Percentiles rank a stretch among this genome's conserved stretches.
Evolutionary conservation across 352 stramenopile species (phyloP).

Genomic region (Phytophthora litchii): DNA sequence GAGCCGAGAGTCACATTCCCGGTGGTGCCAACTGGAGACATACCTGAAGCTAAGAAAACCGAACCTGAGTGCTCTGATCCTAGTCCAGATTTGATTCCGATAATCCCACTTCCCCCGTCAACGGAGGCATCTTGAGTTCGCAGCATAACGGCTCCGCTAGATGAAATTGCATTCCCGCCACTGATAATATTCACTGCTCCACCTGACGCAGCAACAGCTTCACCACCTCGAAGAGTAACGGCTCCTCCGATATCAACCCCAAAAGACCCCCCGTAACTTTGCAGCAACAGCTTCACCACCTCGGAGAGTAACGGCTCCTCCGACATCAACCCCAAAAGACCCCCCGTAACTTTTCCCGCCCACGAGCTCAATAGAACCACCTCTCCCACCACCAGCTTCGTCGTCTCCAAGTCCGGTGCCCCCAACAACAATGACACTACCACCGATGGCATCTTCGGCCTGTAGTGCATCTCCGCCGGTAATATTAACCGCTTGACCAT

Average conservation of each 20-base stretch:
- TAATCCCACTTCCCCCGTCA: conserved; percentile 43
- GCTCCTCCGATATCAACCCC: conserved; percentile 46
- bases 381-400: conserved; percentile 43
- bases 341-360: conserved; percentile 55
- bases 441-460: conserved; percentile 41
- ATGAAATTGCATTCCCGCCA: conserved; percentile 47
- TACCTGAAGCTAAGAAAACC: conserved; percentile 29
- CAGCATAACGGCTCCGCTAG: conserved; percentile 52
- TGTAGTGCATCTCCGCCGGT: conserved; percentile 47
- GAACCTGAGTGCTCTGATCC: conserved; percentile 32
- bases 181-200: conserved; percentile 52
- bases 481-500: conserved; percentile 46
- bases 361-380: conserved; percentile 45
- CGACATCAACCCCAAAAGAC: conserved; percentile 44
- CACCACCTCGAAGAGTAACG: conserved; percentile 46
- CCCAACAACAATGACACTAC: conserved; percentile 41
- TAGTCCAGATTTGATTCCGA: conserved; percentile 36
- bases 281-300: too few species aligned
- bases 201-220: conserved; percentile 46
- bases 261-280: conserved; percentile 49
- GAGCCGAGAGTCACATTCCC: conserved; percentile 36
- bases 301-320: conserved; percentile 42
- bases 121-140: conserved; percentile 36
- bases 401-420: conserved; percentile 48
- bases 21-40: conserved; percentile 33